phyloP scores from a whole-genome alignment of 495 filamentous ascomycete species.

The Daldinia grandis region DNA sequence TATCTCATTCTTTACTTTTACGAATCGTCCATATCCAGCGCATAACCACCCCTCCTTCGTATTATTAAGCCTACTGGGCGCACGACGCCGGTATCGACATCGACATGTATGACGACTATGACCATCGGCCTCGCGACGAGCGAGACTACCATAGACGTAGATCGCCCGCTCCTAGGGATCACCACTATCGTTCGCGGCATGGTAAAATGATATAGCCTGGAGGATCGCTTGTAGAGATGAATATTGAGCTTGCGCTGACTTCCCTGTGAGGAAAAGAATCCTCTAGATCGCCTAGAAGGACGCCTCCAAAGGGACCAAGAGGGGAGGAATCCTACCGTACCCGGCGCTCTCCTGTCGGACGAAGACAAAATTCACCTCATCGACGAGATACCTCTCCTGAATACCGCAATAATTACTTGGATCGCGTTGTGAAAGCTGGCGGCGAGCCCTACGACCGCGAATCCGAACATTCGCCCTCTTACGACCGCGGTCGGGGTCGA shows the following conservation, averaged over 20 bases:
- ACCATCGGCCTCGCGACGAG: conserved; percentile 42
- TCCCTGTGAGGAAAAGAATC: conserved; percentile 48
- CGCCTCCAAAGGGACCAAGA: conserved; percentile 40
- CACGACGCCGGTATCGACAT: conserved; percentile 7
- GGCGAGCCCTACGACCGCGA: conserved; percentile 14
- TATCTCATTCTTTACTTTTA: neutral
- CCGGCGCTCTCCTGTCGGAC: conserved; percentile 21
- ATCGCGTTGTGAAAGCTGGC: neutral
- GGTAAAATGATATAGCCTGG: conserved; percentile 59
- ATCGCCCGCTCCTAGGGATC: conserved; percentile 43
- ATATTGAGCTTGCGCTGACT: conserved; percentile 51
- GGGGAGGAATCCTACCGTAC: conserved; percentile 40
- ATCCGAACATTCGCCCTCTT: conserved; percentile 10
- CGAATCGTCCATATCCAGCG: neutral
- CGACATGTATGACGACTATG: conserved; percentile 42
- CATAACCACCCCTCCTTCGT: neutral
- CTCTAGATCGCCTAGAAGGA: conserved; percentile 48
- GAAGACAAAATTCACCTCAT: conserved; percentile 14
- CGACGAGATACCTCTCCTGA: conserved; percentile 27
- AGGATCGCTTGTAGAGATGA: conserved; percentile 50
- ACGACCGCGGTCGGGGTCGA: conserved; percentile 26
- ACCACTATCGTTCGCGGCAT: conserved; percentile 55
- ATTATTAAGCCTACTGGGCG: neutral
- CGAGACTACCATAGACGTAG: conserved; percentile 50
- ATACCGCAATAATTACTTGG: conserved; percentile 21